phyloP scores from a whole-genome alignment of 1,284 basidiomycete genomes.

The Tilletia indica region DNA sequence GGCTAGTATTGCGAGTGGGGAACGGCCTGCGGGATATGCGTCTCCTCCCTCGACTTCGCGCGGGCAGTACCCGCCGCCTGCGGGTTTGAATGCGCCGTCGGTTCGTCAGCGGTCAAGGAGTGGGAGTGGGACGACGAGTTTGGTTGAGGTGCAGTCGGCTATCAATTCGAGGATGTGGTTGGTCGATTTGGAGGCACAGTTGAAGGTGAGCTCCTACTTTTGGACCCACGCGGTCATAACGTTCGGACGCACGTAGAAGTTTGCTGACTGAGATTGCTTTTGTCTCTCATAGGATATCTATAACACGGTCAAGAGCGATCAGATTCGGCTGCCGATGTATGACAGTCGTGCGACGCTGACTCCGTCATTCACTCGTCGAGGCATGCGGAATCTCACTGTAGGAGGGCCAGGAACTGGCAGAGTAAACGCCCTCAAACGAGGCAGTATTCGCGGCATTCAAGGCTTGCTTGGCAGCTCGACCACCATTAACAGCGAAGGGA shows the following conservation, averaged over 20 bases:
- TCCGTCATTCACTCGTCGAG: constrained; percentile 1
- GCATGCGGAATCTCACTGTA: constrained; percentile 4
- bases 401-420: constrained; percentile 56
- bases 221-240: neutral
- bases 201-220: constrained; percentile 66
- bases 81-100: constrained; percentile 6
- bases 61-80: constrained; percentile 7
- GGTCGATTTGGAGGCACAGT: constrained; percentile 73
- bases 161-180: constrained; percentile 64
- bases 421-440: constrained; percentile 75
- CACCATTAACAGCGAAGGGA: constrained; percentile 22
- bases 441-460: constrained; percentile 81
- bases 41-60: constrained; percentile 2
- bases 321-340: constrained; percentile 74
- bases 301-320: constrained; percentile 80
- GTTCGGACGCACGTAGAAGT: too few species aligned
- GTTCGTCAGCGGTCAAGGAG: constrained; percentile 17
- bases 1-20: constrained; percentile 4
- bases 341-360: constrained; percentile 20
- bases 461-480: constrained; percentile 64
- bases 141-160: neutral
- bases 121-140: constrained; percentile 20
- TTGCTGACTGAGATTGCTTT: too few species aligned
- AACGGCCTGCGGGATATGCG: neutral
- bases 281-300: constrained; percentile 77